Evolutionary conservation across 202 grass and related monocot species (phyloP).

Genomic region (Panicum hallii): DNA sequence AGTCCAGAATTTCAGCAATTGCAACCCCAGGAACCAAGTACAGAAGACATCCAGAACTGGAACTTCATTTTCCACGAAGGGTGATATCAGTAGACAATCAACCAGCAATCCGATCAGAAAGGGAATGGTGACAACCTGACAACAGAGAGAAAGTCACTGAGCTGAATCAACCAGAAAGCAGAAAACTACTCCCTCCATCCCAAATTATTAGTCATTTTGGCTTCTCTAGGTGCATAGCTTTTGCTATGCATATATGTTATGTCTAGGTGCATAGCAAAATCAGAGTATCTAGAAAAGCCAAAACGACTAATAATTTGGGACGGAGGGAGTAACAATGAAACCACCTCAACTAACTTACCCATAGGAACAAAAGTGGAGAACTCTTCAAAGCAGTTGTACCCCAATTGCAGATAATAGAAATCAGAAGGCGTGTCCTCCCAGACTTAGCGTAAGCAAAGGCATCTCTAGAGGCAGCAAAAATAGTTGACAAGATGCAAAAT

Average conservation of each 20-base stretch:
- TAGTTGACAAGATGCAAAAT: conserved; percentile 52
- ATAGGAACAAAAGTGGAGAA: conserved; percentile 55
- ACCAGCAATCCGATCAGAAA: conserved; percentile 58
- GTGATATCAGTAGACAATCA: conserved; percentile 56
- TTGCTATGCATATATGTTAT: too few relatives aligned
- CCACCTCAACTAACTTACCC: conserved; percentile 42
- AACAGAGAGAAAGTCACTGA: conserved; percentile 37
- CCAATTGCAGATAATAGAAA: conserved; percentile 43
- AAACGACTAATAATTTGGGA: too few relatives aligned
- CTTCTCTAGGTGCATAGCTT: too few relatives aligned
- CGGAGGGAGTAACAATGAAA: too few relatives aligned
- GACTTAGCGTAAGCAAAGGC: conserved; percentile 43
- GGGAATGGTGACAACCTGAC: conserved; percentile 56
- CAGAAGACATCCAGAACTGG: conserved; percentile 51
- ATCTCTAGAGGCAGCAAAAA: conserved; percentile 45
- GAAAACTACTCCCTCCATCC: not conserved
- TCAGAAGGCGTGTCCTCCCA: conserved; percentile 44
- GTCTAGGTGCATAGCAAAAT: too few relatives aligned
- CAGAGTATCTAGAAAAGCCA: too few relatives aligned
- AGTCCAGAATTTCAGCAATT: conserved; percentile 55
- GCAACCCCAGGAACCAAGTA: conserved; percentile 51
- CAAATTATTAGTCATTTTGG: too few relatives aligned
- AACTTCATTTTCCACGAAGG: conserved; percentile 47
- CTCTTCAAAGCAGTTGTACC: conserved; percentile 52
- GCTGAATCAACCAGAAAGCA: conserved; percentile 23